These are phyloP conservation scores for Botrytis elliptica DNA, from an alignment of 2,329 filamentous ascomycete genomes.

Conservation along the genomic window DNA sequence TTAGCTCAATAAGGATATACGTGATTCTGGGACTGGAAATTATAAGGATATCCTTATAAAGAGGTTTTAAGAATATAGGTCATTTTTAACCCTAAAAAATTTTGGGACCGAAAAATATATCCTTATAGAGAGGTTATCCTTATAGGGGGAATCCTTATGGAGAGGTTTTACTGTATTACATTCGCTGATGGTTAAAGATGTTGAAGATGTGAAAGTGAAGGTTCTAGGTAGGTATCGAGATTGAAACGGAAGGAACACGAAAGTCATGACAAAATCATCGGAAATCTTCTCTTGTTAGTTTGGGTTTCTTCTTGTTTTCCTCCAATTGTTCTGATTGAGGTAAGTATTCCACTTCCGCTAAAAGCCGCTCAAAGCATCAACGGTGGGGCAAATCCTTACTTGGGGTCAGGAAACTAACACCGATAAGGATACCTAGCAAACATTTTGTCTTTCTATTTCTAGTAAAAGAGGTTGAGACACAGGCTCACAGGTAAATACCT, in stretches of 20 bases:
- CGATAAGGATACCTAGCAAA: neutral
- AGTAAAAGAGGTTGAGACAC: neutral
- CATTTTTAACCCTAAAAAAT: too few relatives aligned
- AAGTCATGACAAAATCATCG: neutral
- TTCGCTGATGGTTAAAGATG: neutral
- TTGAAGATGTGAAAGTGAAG: neutral
- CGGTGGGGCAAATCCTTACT: neutral
- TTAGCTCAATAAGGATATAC: too few relatives aligned
- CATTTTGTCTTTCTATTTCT: neutral
- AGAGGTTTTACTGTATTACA: too few relatives aligned
- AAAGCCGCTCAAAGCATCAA: slow-evolving; percentile 4
- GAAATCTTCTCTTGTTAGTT: neutral
- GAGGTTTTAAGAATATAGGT: too few relatives aligned
- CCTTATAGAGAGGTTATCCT: too few relatives aligned
- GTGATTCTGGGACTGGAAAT: too few relatives aligned
- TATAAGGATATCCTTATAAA: too few relatives aligned
- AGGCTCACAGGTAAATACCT: neutral
- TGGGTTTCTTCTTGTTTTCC: neutral
- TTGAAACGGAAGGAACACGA: neutral
- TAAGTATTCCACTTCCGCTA: neutral
- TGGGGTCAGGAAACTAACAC: neutral
- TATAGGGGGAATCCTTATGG: too few relatives aligned
- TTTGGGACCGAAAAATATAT: too few relatives aligned
- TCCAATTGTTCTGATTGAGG: neutral
- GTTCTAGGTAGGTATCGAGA: neutral